Evolutionary conservation across 2,329 filamentous ascomycete genomes (phyloP), one percentile per base, ranked within the genome.

Genomic region (Pseudocercospora macadamiae): DNA sequence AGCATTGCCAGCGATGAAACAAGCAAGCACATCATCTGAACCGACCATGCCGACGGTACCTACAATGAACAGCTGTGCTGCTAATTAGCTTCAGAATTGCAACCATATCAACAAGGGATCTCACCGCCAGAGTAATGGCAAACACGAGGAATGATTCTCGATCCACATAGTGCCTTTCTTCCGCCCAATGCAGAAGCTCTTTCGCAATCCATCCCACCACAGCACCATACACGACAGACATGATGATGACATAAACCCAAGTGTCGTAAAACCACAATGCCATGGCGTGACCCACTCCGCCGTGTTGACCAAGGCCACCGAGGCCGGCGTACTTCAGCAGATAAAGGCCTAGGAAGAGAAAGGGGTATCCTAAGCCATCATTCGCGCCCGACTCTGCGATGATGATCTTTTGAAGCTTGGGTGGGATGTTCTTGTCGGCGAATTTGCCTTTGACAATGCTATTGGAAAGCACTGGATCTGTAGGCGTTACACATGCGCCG

Each of bases 371-470:
- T 32, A 93, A 80, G 0, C 93, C 92, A 75, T 96, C 92, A 69
- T 96, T 96, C 1, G 91, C 89, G 1, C 92, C 93, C 0, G 89
- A 92, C 76, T 97, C 92, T 34, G 76, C 79, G 59, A 77, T 77
- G 60, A 79, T 79, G 59, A 80, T 90, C 64, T 89, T 86, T 77
- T 96, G 91, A 49, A 97, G 78, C 25, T 88, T 84, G 57, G 86
- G 87, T 0, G 93, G 91, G 16, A 96, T 88, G 71, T 96, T 95
- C 68, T 92, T 89, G 69, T 96, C 92, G 1, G 93, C 93, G 71
- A 96, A 97, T 68, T 90, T 93, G 28, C 92, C 92, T 77, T 96
- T 96, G 45, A 96, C 91, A 57, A 96, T 96, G 2, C 89, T 89
- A 64, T 95, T 93, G 14, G 89, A 93, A 34, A 96, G 75, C 1